Evolutionary conservation across 306 rosid species (phyloP).

Genomic region (Vigna angularis): DNA sequence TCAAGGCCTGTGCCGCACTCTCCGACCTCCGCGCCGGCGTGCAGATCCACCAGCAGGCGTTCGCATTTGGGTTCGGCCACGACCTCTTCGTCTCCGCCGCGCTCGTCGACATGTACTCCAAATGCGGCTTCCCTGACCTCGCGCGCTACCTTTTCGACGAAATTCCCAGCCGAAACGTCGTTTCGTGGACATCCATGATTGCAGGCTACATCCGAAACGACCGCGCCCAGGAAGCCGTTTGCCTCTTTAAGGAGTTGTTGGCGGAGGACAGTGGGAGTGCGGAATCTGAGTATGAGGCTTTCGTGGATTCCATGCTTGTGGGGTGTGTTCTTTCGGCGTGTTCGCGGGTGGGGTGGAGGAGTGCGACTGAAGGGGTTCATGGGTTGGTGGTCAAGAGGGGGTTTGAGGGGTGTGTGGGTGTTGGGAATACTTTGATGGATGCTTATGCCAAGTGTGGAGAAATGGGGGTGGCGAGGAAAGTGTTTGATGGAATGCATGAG

Average conservation of each 20-base stretch:
- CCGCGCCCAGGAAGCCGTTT: constrained; percentile 51
- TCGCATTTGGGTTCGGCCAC: constrained; percentile 64
- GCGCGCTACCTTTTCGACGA: constrained; percentile 75
- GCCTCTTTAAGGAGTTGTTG: constrained; percentile 68
- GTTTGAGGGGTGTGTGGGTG: constrained; percentile 58
- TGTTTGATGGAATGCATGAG: constrained; percentile 76
- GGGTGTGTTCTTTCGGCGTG: constrained; percentile 79
- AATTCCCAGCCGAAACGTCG: constrained; percentile 71
- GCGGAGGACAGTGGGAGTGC: constrained; percentile 51
- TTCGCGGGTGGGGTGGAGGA: constrained; percentile 60
- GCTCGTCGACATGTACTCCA: constrained; percentile 79
- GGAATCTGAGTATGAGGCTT: constrained; percentile 44
- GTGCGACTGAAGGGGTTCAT: constrained; percentile 67
- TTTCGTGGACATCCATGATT: constrained; percentile 87
- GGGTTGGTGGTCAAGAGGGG: constrained; percentile 75
- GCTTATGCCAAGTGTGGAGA: constrained; percentile 87
- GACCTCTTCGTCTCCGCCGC: constrained; percentile 82
- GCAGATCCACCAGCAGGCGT: constrained; percentile 81
- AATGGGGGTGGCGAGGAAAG: constrained; percentile 60
- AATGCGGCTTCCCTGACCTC: constrained; percentile 61
- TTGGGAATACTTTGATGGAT: constrained; percentile 87
- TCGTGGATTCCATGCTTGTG: constrained; percentile 64
- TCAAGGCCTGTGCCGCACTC: constrained; percentile 82
- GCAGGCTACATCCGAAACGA: constrained; percentile 69
- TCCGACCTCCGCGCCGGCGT: constrained; percentile 69